Evolutionary conservation across 2,329 filamentous ascomycete species (phyloP).

Genomic region (Aspergillus arachidicola): DNA sequence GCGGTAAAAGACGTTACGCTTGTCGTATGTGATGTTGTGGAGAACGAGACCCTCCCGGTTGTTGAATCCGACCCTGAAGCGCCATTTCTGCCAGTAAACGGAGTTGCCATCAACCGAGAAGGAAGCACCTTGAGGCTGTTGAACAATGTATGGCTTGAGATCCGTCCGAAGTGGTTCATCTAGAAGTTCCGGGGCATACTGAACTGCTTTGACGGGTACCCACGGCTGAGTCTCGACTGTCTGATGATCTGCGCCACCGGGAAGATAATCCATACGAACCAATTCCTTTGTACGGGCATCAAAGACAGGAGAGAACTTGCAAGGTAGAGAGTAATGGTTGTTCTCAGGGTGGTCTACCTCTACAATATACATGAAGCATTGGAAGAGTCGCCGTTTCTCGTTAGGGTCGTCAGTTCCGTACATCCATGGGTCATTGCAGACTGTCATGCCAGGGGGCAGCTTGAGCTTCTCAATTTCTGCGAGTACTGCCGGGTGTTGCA

Average conservation of each 20-base stretch:
- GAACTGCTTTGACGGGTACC: conserved; percentile 55
- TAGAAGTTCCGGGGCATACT: conserved; percentile 66
- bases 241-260: conserved; percentile 66
- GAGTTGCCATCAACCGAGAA: conserved; percentile 61
- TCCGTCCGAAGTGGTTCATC: conserved; percentile 62
- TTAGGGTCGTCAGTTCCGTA: conserved; percentile 56
- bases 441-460: conserved; percentile 58
- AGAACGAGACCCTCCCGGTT: conserved; percentile 67
- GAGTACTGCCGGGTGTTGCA: conserved; percentile 58
- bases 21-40: conserved; percentile 66
- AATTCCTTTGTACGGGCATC: conserved; percentile 65
- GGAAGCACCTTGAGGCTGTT: conserved; percentile 67
- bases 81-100: conserved; percentile 69
- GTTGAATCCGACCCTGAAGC: conserved; percentile 64
- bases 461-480: conserved; percentile 62
- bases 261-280: conserved; percentile 69
- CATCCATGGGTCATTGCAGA: conserved; percentile 69
- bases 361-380: conserved; percentile 44
- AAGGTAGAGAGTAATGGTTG: conserved; percentile 40
- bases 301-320: conserved; percentile 48
- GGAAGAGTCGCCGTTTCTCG: conserved; percentile 43
- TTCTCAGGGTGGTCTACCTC: conserved; percentile 39
- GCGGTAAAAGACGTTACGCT: conserved; percentile 67
- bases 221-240: conserved; percentile 59
- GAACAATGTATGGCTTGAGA: conserved; percentile 64